Evolutionary conservation across 805 yeast species (phyloP).

Genomic region (Candida berthetii): DNA sequence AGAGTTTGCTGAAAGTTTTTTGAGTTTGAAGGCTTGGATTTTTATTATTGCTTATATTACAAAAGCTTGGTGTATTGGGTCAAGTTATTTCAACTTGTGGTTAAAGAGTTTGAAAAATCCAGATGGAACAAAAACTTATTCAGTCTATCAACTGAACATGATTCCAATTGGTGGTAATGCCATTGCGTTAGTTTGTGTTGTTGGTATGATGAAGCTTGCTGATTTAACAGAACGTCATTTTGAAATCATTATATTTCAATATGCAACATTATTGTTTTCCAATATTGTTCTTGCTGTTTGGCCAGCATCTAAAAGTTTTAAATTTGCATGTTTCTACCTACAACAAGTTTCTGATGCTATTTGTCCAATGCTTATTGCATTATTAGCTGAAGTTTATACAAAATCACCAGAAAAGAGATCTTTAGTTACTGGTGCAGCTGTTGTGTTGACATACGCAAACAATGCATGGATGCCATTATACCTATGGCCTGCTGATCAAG

Average conservation of each 20-base stretch:
- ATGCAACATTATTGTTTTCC: background rate
- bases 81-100: slow-evolving; percentile 9
- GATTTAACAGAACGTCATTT: background rate
- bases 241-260: background rate
- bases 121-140: slow-evolving; percentile 5
- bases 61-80: slow-evolving; percentile 5
- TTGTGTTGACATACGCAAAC: slow-evolving; percentile 32
- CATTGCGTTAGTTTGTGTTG: background rate
- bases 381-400: background rate
- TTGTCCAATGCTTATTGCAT: background rate
- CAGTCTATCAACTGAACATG: background rate
- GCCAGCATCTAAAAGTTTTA: background rate
- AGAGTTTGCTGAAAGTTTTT: slow-evolving; percentile 2
- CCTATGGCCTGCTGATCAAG: slow-evolving; percentile 36
- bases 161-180: slow-evolving; percentile 1
- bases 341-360: background rate
- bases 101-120: slow-evolving; percentile 9
- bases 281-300: slow-evolving; percentile 3
- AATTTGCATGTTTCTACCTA: background rate
- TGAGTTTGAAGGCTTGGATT: slow-evolving; percentile 8
- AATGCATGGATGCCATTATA: slow-evolving; percentile 32
- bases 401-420: slow-evolving; percentile 31
- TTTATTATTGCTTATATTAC: slow-evolving; percentile 9
- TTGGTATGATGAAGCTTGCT: background rate
- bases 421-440: slow-evolving; percentile 30